Percentiles rank a stretch among this genome's conserved stretches.
Evolutionary conservation across 805 yeast species (phyloP).

Genomic region (Kodamaea lidongshanica): DNA sequence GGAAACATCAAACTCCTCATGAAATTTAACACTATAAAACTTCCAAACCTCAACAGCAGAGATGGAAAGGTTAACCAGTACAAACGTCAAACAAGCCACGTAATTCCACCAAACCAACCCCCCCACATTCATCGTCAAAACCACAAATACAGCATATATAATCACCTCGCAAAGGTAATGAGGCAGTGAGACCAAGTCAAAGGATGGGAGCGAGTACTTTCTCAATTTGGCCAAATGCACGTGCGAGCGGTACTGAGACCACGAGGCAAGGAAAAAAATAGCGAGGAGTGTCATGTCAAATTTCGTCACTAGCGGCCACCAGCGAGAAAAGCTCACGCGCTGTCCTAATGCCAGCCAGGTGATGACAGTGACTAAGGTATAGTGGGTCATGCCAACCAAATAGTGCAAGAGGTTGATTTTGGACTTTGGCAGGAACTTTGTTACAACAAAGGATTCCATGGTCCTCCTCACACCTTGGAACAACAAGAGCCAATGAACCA

Average conservation of each 20-base stretch:
- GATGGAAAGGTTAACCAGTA: conserved; percentile 43
- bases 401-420: conserved; percentile 64
- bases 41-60: conserved; percentile 49
- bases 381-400: conserved; percentile 56
- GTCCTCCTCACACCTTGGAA: conserved; percentile 52
- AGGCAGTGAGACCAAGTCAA: conserved; percentile 47
- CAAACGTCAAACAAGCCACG: conserved; percentile 25
- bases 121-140: conserved; percentile 9
- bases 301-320: conserved; percentile 4
- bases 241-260: conserved; percentile 53
- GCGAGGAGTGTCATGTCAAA: conserved; percentile 22
- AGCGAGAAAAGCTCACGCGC: background rate
- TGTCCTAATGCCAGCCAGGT: conserved; percentile 20
- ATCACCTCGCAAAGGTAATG: conserved; percentile 65
- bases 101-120: conserved; percentile 16
- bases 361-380: conserved; percentile 39
- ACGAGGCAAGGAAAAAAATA: conserved; percentile 39
- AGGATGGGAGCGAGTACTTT: conserved; percentile 53
- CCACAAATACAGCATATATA: conserved; percentile 41
- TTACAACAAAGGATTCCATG: conserved; percentile 47
- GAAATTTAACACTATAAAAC: conserved; percentile 36
- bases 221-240: conserved; percentile 39
- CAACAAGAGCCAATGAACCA: conserved; percentile 20
- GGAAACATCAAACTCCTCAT: conserved; percentile 19
- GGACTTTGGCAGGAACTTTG: conserved; percentile 41